Evolutionary conservation across 2,329 filamentous ascomycete species (phyloP).

Genomic region (Aspergillus glaucus): DNA sequence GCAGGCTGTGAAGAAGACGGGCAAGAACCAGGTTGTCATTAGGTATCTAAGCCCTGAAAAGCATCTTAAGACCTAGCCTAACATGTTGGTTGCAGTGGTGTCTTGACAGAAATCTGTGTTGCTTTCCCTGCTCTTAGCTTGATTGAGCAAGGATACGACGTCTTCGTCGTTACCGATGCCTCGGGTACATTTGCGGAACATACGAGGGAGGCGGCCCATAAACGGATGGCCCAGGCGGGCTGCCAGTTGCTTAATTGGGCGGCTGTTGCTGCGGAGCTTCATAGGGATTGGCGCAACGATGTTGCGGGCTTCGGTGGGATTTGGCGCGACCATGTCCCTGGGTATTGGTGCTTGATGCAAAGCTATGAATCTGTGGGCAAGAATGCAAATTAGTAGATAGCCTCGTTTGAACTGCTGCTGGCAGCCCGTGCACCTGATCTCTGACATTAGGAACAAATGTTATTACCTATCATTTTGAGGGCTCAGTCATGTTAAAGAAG

Average conservation of each 20-base stretch:
- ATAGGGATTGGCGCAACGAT: constrained; percentile 10
- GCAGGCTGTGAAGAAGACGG: constrained; percentile 57
- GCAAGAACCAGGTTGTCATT: constrained; percentile 64
- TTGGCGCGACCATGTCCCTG: constrained; percentile 9
- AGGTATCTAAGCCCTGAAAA: constrained; percentile 25
- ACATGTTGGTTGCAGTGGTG: neutral
- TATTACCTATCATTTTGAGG: no score
- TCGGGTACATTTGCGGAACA: constrained; percentile 57
- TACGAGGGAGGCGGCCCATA: constrained; percentile 34
- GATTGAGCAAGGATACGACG: constrained; percentile 62
- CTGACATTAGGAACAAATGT: no score
- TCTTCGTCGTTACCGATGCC: constrained; percentile 67
- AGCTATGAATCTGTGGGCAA: neutral
- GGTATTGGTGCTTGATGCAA: constrained; percentile 4
- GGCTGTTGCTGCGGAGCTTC: constrained; percentile 5
- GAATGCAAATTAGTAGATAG: neutral
- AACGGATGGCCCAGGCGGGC: constrained; percentile 3
- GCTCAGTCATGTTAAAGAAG: no score
- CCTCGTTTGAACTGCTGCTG: no score
- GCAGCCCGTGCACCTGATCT: no score
- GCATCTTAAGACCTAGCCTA: neutral
- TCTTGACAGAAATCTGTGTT: constrained; percentile 42
- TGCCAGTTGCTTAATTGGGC: constrained; percentile 5
- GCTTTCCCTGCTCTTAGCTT: constrained; percentile 68
- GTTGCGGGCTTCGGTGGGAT: constrained; percentile 8